Evolutionary conservation across 1,139 yeast species (phyloP).

Genomic region (Candida tropicalis): DNA sequence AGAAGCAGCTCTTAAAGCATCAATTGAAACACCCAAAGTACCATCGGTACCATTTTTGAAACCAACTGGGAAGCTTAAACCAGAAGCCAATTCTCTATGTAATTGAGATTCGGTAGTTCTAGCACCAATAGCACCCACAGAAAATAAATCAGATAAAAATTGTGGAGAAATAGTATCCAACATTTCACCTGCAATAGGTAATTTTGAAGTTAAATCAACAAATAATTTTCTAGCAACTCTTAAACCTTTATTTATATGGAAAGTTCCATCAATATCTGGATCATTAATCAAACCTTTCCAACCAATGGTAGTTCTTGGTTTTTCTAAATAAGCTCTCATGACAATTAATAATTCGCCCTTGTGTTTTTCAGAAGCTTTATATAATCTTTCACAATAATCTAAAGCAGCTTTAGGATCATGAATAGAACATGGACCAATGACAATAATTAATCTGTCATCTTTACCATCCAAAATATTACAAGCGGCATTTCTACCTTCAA

Average conservation of each 20-base stretch:
- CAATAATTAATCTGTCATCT: conserved; percentile 83
- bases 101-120: conserved; percentile 98
- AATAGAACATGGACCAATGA: conserved; percentile 94
- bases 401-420: conserved; percentile 90
- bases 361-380: conserved; percentile 67
- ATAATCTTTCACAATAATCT: conserved; percentile 79
- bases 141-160: conserved; percentile 85
- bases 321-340: conserved; percentile 97
- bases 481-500: conserved; percentile 76
- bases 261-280: conserved; percentile 91
- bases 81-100: conserved; percentile 96
- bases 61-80: conserved; percentile 96
- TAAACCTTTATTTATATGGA: conserved; percentile 94
- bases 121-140: conserved; percentile 98
- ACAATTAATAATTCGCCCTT: conserved; percentile 76
- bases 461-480: conserved; percentile 68
- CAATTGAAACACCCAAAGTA: conserved; percentile 87
- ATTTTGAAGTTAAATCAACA: conserved; percentile 73
- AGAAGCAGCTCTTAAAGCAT: conserved; percentile 91
- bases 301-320: conserved; percentile 98
- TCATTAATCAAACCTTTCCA: conserved; percentile 99
- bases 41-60: conserved; percentile 99
- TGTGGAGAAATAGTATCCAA: conserved; percentile 98
- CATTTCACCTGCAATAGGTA: conserved; percentile 97
- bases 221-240: conserved; percentile 85